Conservation (phyloP, 2,329 filamentous ascomycete genomes). For the Hymenoscyphus albidus region DNA sequence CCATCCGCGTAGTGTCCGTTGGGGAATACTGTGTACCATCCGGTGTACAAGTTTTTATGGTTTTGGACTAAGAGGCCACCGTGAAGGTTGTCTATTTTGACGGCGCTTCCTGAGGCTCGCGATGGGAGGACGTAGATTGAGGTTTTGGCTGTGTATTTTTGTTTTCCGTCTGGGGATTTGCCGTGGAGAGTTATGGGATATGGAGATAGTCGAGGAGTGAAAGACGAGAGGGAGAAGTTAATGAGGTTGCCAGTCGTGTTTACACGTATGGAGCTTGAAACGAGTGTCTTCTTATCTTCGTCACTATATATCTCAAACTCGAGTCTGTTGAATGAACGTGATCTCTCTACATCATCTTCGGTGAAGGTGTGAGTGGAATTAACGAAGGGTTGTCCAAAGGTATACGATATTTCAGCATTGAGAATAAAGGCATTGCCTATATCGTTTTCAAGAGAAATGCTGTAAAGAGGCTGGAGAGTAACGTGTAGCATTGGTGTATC, state of each 20-base stretch:
- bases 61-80: slow-evolving; percentile 44
- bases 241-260: slow-evolving; percentile 39
- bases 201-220: slow-evolving; percentile 34
- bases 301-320: slow-evolving; percentile 33
- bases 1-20: slow-evolving; percentile 42
- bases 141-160: slow-evolving; percentile 37
- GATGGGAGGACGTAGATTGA: slow-evolving; percentile 42
- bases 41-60: slow-evolving; percentile 27
- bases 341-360: slow-evolving; percentile 17
- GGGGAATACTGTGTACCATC: slow-evolving; percentile 40
- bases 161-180: slow-evolving; percentile 31
- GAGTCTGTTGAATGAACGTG: slow-evolving; percentile 16
- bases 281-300: slow-evolving; percentile 27
- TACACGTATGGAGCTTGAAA: slow-evolving; percentile 33
- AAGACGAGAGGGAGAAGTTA: slow-evolving; percentile 34
- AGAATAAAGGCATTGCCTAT: slow-evolving; percentile 40
- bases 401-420: slow-evolving; percentile 40
- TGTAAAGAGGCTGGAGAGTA: slow-evolving; percentile 44
- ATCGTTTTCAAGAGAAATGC: slow-evolving; percentile 44
- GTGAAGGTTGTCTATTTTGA: slow-evolving; percentile 45
- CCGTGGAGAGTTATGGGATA: slow-evolving; percentile 39
- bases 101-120: slow-evolving; percentile 41
- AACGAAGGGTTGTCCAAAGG: slow-evolving; percentile 36
- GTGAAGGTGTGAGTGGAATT: slow-evolving; percentile 18
- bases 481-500: slow-evolving; percentile 40